Base-by-base conservation (phyloP, 2,329 filamentous ascomycete species). In the Beauveria sp. region DNA sequence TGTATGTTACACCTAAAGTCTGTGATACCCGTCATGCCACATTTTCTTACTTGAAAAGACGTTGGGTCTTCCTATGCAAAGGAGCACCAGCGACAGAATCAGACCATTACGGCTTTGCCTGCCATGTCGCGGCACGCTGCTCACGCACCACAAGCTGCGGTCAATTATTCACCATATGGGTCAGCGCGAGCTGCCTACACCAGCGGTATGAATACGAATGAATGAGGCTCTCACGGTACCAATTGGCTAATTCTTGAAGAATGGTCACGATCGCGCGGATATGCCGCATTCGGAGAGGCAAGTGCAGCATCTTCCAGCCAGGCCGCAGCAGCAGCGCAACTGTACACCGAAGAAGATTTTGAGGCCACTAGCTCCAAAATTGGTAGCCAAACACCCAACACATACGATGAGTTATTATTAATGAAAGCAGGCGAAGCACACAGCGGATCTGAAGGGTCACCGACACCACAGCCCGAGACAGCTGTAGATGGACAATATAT, bases 361-460 rank as follows among this genome's bases (percentile, higher is more conserved):
- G 58, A 53, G 9, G 42, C 38, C n/a, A 8, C 26, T 7, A 2
- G 8, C 26, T 14, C 40, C n/a, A 20, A 26, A 38, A 46, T 38
- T 20, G 42, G 58, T 54, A 60, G n/a, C 14, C 46, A 22, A 24
- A 31, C 38, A 7, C 12, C 20, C 43, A 28, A 20, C 34, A 10
- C 24, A 5, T 18, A 28, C 18, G 2, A 18, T 24, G 16, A 20
- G 14, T 22, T n/a, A 40, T 43, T n/a, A 12, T 22, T 60, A 46
- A 52, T 20, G 8, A 12, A 10, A 5, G 9, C 31, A 55, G 59
- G 31, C 22, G 31, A 61, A 14, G 49, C 24, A 26, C 58, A 46
- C 20, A 54, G 59, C 43, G 51, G 24, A 61, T 61, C 22, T 2
- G 63, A 65, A 22, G 28, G 38, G 16, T 57, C 42, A 22, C 61